Conservation (phyloP, 257 asterid genomes). For the Haberlea rhodopensis region DNA sequence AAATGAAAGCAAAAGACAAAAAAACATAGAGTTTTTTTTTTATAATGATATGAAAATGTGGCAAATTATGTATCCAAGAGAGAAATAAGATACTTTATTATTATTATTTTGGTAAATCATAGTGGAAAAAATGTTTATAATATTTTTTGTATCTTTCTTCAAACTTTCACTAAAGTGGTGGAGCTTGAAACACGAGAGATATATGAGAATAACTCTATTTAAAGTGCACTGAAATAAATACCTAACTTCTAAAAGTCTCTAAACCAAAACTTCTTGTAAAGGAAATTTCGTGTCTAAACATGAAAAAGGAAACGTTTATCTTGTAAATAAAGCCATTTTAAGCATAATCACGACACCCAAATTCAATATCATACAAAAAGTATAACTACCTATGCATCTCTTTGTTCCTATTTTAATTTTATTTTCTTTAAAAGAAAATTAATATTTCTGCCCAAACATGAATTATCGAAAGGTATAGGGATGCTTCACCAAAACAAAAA, state of each 20-base stretch:
- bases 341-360: not conserved
- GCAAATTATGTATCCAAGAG: no score
- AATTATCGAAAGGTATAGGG: not conserved
- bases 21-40: no score
- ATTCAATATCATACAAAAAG: conserved; percentile 2
- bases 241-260: not conserved
- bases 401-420: not conserved
- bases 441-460: not conserved
- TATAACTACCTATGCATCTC: not conserved
- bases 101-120: not conserved
- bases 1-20: no score
- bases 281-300: not conserved
- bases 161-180: not conserved
- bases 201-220: not conserved
- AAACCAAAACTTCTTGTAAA: not conserved
- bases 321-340: not conserved
- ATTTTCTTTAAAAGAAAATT: no score
- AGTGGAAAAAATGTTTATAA: not conserved
- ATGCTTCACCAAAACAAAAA: not conserved
- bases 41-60: no score
- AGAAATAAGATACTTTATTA: not conserved
- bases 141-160: no score
- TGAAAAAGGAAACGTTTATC: not conserved
- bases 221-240: not conserved
- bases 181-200: not conserved